Percentiles rank a stretch among this genome's conserved stretches.
These are phyloP conservation scores for Penicillium daleae DNA, from an alignment of 495 filamentous ascomycete genomes.

Conservation along the genomic window DNA sequence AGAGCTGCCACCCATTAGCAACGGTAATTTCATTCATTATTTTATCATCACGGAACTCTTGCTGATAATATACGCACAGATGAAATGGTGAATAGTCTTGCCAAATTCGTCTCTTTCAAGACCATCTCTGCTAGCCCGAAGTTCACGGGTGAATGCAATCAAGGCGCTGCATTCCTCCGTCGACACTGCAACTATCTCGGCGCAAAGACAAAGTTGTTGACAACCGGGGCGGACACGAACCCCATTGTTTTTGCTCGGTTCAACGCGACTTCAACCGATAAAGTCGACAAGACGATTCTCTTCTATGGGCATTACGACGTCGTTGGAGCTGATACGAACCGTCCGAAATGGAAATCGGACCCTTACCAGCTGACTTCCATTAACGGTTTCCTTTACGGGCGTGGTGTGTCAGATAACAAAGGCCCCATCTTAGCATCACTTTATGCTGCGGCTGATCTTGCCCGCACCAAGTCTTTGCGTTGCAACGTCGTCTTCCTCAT, in stretches of 20 bases:
- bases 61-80: conserved; percentile 46
- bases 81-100: conserved; percentile 79
- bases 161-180: conserved; percentile 88
- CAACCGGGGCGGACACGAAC: conserved; percentile 74
- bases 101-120: conserved; percentile 84
- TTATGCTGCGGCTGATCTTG: conserved; percentile 87
- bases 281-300: conserved; percentile 81
- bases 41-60: neutral
- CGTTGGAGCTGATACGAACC: conserved; percentile 84
- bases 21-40: conserved; percentile 46
- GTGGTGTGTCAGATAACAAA: conserved; percentile 96
- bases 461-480: conserved; percentile 73
- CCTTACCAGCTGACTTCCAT: conserved; percentile 84
- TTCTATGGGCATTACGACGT: conserved; percentile 99
- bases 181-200: conserved; percentile 88
- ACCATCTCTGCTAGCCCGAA: conserved; percentile 85
- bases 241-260: conserved; percentile 91
- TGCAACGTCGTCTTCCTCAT: conserved; percentile 92
- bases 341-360: conserved; percentile 77
- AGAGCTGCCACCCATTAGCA: conserved; percentile 58
- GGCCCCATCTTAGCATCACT: conserved; percentile 91
- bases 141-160: conserved; percentile 86
- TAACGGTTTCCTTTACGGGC: conserved; percentile 95
- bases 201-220: conserved; percentile 82
- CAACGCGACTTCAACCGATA: conserved; percentile 54